Evolutionary conservation across 2,329 filamentous ascomycete species (phyloP).

Genomic region (Grosmannia penicillata): DNA sequence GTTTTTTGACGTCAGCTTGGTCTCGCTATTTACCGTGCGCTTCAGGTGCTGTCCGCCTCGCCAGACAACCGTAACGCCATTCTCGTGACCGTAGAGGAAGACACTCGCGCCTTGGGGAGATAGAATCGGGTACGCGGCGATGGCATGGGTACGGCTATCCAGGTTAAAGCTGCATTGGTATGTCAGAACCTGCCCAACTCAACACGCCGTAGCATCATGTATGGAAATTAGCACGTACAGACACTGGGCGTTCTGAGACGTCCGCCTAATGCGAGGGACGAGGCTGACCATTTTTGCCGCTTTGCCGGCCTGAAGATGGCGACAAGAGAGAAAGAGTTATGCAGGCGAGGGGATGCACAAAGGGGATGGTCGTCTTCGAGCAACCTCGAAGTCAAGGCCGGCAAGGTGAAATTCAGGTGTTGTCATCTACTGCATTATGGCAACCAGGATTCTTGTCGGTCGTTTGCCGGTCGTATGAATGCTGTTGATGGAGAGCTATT

Average conservation of each 20-base stretch:
- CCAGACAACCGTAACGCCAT: slow-evolving; percentile 47
- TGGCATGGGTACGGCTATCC: slow-evolving; percentile 39
- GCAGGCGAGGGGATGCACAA: neutral
- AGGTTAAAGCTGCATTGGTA: slow-evolving; percentile 38
- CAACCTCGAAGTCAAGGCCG: too few species aligned
- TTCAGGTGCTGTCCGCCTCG: slow-evolving; percentile 48
- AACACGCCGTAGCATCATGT: too few species aligned
- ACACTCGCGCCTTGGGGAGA: slow-evolving; percentile 50
- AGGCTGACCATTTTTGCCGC: slow-evolving; percentile 10
- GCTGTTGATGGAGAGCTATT: too few species aligned
- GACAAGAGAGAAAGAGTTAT: neutral
- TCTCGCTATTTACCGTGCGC: slow-evolving; percentile 18
- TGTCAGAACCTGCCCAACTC: neutral
- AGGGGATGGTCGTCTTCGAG: neutral
- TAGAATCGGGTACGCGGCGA: slow-evolving; percentile 45
- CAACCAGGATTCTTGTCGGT: too few species aligned
- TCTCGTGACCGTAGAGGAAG: slow-evolving; percentile 48
- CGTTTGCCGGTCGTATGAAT: too few species aligned
- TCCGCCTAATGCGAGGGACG: slow-evolving; percentile 19
- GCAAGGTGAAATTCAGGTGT: too few species aligned
- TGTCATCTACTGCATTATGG: too few species aligned
- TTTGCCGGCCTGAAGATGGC: neutral
- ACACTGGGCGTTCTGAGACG: slow-evolving; percentile 21
- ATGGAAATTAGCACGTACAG: slow-evolving; percentile 19
- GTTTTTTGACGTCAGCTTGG: slow-evolving; percentile 12